These are phyloP conservation scores for Daphne laureola DNA, from an alignment of 441 rosid species.

Conservation along the genomic window DNA sequence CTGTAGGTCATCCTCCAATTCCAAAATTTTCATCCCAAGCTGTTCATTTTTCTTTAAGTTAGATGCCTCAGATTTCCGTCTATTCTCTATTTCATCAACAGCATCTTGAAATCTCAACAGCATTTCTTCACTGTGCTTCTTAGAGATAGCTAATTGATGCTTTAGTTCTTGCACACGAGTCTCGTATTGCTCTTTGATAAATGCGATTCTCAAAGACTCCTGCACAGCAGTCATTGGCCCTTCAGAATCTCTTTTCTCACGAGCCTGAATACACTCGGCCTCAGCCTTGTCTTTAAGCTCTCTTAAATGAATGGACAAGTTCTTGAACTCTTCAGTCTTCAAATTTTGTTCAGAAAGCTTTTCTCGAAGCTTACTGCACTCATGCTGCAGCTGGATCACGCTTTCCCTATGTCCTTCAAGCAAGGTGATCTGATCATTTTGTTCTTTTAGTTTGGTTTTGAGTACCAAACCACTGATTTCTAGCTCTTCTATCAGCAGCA, in stretches of 20 bases:
- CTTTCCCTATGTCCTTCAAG: constrained; percentile 33
- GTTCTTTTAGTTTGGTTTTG: constrained; percentile 52
- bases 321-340: constrained; percentile 89
- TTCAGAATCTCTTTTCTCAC: constrained; percentile 50
- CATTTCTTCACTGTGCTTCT: constrained; percentile 89
- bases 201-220: constrained; percentile 92
- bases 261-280: constrained; percentile 47
- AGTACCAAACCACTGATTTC: constrained; percentile 49
- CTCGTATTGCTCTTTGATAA: constrained; percentile 95
- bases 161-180: constrained; percentile 76
- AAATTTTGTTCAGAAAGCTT: constrained; percentile 73
- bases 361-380: constrained; percentile 51
- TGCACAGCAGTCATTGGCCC: constrained; percentile 58
- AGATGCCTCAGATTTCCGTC: constrained; percentile 75
- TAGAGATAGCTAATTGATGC: constrained; percentile 75
- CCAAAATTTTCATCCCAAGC: constrained; percentile 58
- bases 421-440: constrained; percentile 27
- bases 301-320: constrained; percentile 72
- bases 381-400: constrained; percentile 34
- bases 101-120: constrained; percentile 90
- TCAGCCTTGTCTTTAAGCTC: constrained; percentile 93
- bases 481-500: constrained; percentile 50
- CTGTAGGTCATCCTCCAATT: constrained; percentile 72
- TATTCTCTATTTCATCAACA: constrained; percentile 70
- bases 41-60: constrained; percentile 78